Percentiles rank a stretch among this genome's conserved stretches.
Evolutionary conservation across 1,284 basidiomycete species (phyloP).

Genomic region (Phellinidium pouzarii): DNA sequence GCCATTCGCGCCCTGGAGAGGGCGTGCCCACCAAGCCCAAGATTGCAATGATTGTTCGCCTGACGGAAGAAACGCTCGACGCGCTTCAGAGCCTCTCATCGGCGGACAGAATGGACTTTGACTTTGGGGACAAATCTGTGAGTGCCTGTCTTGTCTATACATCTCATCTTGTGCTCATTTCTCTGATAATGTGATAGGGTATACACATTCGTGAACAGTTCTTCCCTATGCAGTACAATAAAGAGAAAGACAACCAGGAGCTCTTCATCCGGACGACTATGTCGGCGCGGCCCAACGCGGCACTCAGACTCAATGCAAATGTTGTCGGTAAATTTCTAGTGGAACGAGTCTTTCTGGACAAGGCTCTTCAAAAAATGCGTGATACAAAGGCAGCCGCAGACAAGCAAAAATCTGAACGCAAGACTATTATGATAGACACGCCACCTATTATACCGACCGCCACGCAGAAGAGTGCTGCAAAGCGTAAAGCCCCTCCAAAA

Average conservation of each 20-base stretch:
- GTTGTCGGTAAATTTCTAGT: slow-evolving; percentile 62
- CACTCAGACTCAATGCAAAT: slow-evolving; percentile 65
- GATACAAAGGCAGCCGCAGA: slow-evolving; percentile 50
- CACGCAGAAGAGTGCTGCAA: slow-evolving; percentile 25
- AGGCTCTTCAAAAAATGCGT: slow-evolving; percentile 45
- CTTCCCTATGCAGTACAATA: slow-evolving; percentile 48
- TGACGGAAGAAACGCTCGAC: slow-evolving; percentile 62
- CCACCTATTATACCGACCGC: slow-evolving; percentile 26
- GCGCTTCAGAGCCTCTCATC: slow-evolving; percentile 47
- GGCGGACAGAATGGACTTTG: slow-evolving; percentile 45
- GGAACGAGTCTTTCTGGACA: slow-evolving; percentile 49
- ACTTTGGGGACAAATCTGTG: slow-evolving; percentile 54
- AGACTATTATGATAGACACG: slow-evolving; percentile 44
- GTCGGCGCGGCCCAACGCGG: slow-evolving; percentile 48
- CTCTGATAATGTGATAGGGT: slow-evolving; percentile 39
- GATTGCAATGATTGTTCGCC: slow-evolving; percentile 63
- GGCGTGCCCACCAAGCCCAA: slow-evolving; percentile 53
- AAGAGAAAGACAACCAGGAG: slow-evolving; percentile 56
- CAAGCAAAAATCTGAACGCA: slow-evolving; percentile 46
- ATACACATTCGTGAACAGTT: slow-evolving; percentile 56
- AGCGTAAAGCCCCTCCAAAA: slow-evolving; percentile 26
- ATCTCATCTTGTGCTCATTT: slow-evolving; percentile 4
- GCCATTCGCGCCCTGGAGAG: slow-evolving; percentile 46
- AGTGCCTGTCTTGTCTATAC: slow-evolving; percentile 22
- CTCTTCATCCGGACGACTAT: slow-evolving; percentile 59